Conservation (phyloP, 352 stramenopile species). For the Phytophthora citrophthora region DNA sequence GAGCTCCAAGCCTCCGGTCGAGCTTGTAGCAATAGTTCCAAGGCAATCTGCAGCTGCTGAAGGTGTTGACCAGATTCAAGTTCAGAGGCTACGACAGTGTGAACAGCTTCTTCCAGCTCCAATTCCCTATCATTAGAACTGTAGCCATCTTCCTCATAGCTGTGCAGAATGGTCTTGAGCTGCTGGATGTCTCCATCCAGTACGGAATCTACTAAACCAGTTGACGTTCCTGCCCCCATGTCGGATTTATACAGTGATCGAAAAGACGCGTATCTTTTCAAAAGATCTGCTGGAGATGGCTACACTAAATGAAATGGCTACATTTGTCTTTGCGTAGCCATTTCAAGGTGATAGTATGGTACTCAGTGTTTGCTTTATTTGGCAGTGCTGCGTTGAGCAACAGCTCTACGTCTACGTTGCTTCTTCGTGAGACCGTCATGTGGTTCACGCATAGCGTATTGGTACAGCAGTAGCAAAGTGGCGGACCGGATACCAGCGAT, state of each 20-base stretch:
- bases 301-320: conserved; percentile 25
- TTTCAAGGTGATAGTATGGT: conserved; percentile 5
- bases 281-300: conserved; percentile 23
- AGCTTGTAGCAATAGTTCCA: conserved; percentile 60
- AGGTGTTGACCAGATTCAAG: conserved; percentile 61
- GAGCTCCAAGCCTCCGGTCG: conserved; percentile 41
- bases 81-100: conserved; percentile 63
- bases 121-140: conserved; percentile 22
- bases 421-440: conserved; percentile 34
- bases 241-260: neutral
- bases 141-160: conserved; percentile 7
- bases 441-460: conserved; percentile 64
- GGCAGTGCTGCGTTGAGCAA: conserved; percentile 15
- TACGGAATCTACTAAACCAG: conserved; percentile 54
- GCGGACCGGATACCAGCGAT: conserved; percentile 92
- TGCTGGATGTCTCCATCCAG: conserved; percentile 57
- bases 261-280: conserved; percentile 34
- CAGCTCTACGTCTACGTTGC: conserved; percentile 31
- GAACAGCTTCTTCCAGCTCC: conserved; percentile 61
- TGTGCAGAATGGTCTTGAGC: conserved; percentile 50
- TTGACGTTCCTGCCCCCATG: conserved; percentile 28
- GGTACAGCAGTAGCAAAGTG: conserved; percentile 79
- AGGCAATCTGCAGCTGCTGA: conserved; percentile 67
- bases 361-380: conserved; percentile 19
- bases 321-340: neutral